Conservation (phyloP, 1,284 basidiomycete genomes). For the Ustilago tritici region DNA sequence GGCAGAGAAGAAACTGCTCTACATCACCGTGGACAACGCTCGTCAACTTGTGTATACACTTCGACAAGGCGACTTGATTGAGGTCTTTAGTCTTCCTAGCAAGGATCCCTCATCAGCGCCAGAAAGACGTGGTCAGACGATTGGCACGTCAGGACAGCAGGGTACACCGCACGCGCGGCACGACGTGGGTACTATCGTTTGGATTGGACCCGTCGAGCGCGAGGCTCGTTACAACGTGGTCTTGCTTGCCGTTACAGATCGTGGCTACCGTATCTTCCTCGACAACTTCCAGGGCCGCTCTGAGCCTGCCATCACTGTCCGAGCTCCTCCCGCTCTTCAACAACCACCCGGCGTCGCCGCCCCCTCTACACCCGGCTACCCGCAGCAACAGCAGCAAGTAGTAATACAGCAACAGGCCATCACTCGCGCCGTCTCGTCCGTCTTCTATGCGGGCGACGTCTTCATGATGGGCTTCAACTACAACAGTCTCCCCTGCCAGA, state of each 20-base stretch:
- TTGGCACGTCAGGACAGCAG: slow-evolving; percentile 63
- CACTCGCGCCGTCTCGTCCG: slow-evolving; percentile 48
- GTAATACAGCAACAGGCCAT: slow-evolving; percentile 23
- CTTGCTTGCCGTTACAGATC: slow-evolving; percentile 66
- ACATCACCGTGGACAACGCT: slow-evolving; percentile 59
- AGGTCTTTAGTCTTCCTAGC: slow-evolving; percentile 61
- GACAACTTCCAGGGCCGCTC: slow-evolving; percentile 62
- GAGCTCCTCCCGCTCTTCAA: slow-evolving; percentile 48
- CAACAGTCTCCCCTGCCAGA: slow-evolving; percentile 40
- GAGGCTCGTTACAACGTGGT: slow-evolving; percentile 52
- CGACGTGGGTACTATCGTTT: slow-evolving; percentile 60
- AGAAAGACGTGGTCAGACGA: slow-evolving; percentile 57
- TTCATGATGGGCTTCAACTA: slow-evolving; percentile 59
- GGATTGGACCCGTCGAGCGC: slow-evolving; percentile 56
- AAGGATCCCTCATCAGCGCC: slow-evolving; percentile 59
- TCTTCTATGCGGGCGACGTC: slow-evolving; percentile 49
- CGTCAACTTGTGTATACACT: slow-evolving; percentile 64
- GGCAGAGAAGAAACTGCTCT: slow-evolving; percentile 74
- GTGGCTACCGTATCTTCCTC: slow-evolving; percentile 67
- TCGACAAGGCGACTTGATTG: slow-evolving; percentile 62
- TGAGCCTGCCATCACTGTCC: slow-evolving; percentile 47
- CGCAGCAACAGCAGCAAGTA: slow-evolving; percentile 26
- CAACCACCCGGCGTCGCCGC: slow-evolving; percentile 44
- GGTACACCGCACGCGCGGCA: slow-evolving; percentile 62
- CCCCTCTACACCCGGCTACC: slow-evolving; percentile 13